These are phyloP conservation scores for Candida multigemmis DNA, from an alignment of 805 yeast genomes.

Conservation along the genomic window DNA sequence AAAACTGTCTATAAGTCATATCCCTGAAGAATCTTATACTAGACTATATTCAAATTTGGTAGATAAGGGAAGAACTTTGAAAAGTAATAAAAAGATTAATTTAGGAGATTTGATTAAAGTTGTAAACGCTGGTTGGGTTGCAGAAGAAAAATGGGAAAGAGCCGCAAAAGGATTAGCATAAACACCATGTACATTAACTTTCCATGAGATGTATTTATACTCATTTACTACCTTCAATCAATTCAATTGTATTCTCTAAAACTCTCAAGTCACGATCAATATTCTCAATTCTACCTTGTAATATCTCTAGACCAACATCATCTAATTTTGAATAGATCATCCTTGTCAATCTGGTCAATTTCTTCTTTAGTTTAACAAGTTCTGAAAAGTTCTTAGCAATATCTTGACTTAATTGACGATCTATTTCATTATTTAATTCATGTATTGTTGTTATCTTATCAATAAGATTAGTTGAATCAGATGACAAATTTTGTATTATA, in stretches of 20 bases:
- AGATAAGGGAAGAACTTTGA: constrained; percentile 58
- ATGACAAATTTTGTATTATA: constrained; percentile 16
- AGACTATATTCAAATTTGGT: constrained; percentile 64
- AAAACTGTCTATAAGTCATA: constrained; percentile 16
- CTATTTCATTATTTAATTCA: constrained; percentile 27
- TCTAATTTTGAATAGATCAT: neutral
- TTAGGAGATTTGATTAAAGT: constrained; percentile 63
- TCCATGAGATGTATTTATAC: neutral
- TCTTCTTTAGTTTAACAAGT: constrained; percentile 12
- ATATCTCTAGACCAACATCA: neutral
- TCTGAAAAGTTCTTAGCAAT: constrained; percentile 20
- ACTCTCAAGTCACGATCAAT: constrained; percentile 67
- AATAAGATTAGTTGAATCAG: constrained; percentile 8
- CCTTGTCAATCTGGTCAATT: constrained; percentile 11
- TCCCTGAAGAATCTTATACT: constrained; percentile 43
- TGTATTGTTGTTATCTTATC: constrained; percentile 34
- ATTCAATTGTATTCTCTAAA: constrained; percentile 45
- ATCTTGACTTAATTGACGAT: constrained; percentile 23
- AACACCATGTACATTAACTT: neutral
- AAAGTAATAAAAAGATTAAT: constrained; percentile 52
- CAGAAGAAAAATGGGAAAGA: constrained; percentile 64
- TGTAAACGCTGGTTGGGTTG: constrained; percentile 79
- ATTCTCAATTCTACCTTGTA: constrained; percentile 44
- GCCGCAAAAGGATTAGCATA: constrained; percentile 33
- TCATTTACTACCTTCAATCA: constrained; percentile 7